These are phyloP conservation scores for Penicillium arizonense DNA, from an alignment of 495 filamentous ascomycete species.

Conservation along the genomic window DNA sequence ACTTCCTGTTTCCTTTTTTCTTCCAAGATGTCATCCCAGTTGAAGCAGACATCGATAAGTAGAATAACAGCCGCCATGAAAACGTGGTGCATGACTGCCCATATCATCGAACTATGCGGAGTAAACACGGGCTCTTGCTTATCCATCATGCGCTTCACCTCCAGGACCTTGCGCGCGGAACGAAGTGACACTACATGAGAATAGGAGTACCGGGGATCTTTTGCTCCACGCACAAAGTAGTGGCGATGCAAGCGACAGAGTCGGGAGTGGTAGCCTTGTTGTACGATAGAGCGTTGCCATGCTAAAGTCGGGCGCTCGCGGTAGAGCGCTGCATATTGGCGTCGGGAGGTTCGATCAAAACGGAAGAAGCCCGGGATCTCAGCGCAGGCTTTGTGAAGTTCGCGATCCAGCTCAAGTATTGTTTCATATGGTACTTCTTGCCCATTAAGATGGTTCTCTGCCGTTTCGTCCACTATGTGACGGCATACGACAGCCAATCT, in stretches of 20 bases:
- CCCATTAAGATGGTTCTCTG: conserved; percentile 27
- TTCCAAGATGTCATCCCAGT: conserved; percentile 41
- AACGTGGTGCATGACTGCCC: conserved; percentile 43
- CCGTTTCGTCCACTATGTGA: conserved; percentile 37
- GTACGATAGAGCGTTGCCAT: conserved; percentile 38
- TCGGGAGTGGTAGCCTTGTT: conserved; percentile 42
- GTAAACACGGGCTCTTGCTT: conserved; percentile 28
- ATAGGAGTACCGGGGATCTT: conserved; percentile 42
- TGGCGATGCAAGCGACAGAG: conserved; percentile 44
- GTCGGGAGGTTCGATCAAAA: conserved; percentile 31
- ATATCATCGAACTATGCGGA: conserved; percentile 28
- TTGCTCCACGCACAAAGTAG: conserved; percentile 39
- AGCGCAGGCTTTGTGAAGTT: conserved; percentile 26
- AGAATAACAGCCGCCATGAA: conserved; percentile 49
- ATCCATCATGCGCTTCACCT: conserved; percentile 40
- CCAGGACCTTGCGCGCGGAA: conserved; percentile 43
- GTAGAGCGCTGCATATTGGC: conserved; percentile 33
- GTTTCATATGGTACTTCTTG: conserved; percentile 34
- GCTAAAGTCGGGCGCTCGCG: conserved; percentile 34
- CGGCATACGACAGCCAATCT: conserved; percentile 40
- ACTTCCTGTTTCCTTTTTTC: conserved; percentile 43
- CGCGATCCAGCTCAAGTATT: conserved; percentile 35
- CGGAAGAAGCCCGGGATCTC: conserved; percentile 34
- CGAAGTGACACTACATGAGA: conserved; percentile 42
- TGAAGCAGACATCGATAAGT: conserved; percentile 46